Evolutionary conservation across 257 asterid species (phyloP).

Genomic region (Przewalskia tangutica): DNA sequence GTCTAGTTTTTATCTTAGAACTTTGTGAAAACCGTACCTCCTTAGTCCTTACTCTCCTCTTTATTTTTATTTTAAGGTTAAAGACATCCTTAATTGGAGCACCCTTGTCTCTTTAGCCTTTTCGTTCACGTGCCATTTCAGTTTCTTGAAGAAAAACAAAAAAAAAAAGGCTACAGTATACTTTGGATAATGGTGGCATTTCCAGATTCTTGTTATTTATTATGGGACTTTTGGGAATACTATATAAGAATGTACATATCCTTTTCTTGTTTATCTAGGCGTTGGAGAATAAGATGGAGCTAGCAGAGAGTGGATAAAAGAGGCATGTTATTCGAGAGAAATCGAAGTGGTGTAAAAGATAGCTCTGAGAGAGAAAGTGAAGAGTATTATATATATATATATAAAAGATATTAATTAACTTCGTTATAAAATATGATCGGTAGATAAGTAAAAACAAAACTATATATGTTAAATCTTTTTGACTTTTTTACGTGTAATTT

Average conservation of each 20-base stretch:
- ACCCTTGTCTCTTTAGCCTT: background rate
- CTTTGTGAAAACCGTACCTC: conserved; percentile 6
- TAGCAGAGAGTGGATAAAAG: no score
- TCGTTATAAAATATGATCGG: no score
- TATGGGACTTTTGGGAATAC: background rate
- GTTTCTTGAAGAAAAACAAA: background rate
- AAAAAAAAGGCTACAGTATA: background rate
- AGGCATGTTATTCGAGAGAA: no score
- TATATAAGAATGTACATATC: background rate
- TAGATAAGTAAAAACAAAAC: no score
- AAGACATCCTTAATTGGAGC: conserved; percentile 10
- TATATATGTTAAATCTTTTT: no score
- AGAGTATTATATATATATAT: no score
- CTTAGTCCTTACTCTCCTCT: no score
- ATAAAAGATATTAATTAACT: no score
- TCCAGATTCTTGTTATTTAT: background rate
- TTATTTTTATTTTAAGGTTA: background rate
- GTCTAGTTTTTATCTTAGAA: background rate
- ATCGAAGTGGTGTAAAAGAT: no score
- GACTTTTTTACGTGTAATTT: no score
- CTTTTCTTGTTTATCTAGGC: background rate
- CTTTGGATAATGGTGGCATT: background rate
- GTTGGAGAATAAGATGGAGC: no score
- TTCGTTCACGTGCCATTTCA: conserved; percentile 3
- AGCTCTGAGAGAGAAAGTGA: no score